Conservation (phyloP, 176 grass and related monocot species). For the Oryza coarctata region DNA sequence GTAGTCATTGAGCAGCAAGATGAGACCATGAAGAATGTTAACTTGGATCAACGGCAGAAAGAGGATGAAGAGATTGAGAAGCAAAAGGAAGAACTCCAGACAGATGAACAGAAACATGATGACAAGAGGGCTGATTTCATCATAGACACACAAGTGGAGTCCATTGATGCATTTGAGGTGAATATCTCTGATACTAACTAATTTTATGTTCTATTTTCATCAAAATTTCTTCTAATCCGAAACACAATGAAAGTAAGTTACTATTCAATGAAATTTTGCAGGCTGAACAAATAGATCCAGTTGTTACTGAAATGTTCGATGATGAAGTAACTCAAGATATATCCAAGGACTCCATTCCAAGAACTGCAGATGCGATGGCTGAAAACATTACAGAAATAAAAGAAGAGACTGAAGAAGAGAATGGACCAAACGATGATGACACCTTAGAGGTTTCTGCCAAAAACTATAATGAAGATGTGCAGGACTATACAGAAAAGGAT, state of each 20-base stretch:
- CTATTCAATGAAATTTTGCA: conserved; percentile 29
- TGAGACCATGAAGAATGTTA: conserved; percentile 12
- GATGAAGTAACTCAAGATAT: conserved; percentile 25
- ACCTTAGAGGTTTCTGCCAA: conserved; percentile 18
- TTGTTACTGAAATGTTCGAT: conserved; percentile 27
- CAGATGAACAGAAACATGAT: conserved; percentile 38
- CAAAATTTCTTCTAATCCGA: neutral
- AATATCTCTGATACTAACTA: conserved; percentile 35
- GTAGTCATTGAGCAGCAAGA: conserved; percentile 27
- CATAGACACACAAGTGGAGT: conserved; percentile 22
- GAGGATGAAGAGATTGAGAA: conserved; percentile 25
- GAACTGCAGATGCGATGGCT: neutral
- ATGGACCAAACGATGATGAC: neutral
- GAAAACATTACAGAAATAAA: conserved; percentile 21
- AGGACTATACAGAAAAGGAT: conserved; percentile 20
- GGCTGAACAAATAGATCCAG: conserved; percentile 38
- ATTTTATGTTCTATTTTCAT: conserved; percentile 20
- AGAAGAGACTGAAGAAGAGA: conserved; percentile 29
- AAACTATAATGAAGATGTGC: conserved; percentile 32
- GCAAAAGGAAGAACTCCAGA: conserved; percentile 29
- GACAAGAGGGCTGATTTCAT: conserved; percentile 18
- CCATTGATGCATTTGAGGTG: conserved; percentile 31
- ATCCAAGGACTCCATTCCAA: conserved; percentile 30
- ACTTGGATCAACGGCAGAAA: conserved; percentile 34
- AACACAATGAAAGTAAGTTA: conserved; percentile 14